A percentile compares a stretch with the other conserved stretches of the same genome.
phyloP scores from a whole-genome alignment of 208 protist species.

The Tritrichomonas foetus region DNA sequence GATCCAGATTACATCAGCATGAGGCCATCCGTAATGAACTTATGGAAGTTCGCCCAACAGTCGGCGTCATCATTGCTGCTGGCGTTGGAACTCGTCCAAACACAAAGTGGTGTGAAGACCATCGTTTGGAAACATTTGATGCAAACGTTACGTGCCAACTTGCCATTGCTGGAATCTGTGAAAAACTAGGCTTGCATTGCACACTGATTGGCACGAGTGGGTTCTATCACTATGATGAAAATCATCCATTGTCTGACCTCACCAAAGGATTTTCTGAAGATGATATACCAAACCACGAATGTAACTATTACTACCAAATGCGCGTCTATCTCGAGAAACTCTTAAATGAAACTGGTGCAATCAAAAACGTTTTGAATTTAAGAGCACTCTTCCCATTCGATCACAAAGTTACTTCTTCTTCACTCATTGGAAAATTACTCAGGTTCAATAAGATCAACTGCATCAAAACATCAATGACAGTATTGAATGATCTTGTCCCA shows the following conservation, averaged over 20 bases:
- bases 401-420: neutral
- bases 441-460: neutral
- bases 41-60: neutral
- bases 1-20: neutral
- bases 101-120: conserved; percentile 11
- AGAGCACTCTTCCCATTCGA: neutral
- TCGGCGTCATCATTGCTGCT: neutral
- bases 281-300: neutral
- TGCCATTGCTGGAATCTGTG: neutral
- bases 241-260: neutral
- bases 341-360: neutral
- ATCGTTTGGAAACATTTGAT: neutral
- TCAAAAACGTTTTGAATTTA: neutral
- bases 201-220: neutral
- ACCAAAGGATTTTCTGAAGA: neutral
- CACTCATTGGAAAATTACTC: conserved; percentile 6
- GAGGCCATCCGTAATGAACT: neutral
- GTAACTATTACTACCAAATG: conserved; percentile 10
- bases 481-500: neutral
- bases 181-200: neutral
- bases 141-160: neutral
- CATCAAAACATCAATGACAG: neutral
- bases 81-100: neutral
- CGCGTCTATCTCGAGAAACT: neutral
- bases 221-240: neutral